phyloP scores from a whole-genome alignment of 257 asterid genomes.

The Jaltomata sinuosa region DNA sequence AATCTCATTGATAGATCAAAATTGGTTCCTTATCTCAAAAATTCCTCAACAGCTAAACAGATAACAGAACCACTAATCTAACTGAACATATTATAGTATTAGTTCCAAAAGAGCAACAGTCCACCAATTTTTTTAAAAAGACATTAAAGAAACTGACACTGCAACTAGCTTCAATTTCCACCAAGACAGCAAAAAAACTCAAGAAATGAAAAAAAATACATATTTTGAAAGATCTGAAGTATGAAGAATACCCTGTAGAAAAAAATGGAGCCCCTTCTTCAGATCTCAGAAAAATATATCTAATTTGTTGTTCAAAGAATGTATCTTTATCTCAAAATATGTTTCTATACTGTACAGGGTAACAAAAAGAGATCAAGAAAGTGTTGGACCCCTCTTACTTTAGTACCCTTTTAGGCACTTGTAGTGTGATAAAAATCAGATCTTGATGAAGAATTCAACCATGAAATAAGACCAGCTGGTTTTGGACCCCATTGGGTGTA shows the following conservation, averaged over 20 bases:
- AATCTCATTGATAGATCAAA: not conserved
- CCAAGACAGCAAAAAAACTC: not conserved
- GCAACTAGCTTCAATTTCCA: not conserved
- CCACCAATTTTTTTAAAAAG: not conserved
- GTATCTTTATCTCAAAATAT: not conserved
- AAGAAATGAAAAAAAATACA: not conserved
- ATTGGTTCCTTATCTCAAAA: not conserved
- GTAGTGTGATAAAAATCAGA: conserved; percentile 5
- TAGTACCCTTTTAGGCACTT: not conserved
- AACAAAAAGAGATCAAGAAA: not conserved
- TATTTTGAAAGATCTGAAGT: not conserved
- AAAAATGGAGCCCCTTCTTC: not conserved
- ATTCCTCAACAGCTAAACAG: not conserved
- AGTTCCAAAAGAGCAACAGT: not conserved
- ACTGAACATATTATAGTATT: not conserved
- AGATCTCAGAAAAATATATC: not conserved
- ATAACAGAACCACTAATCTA: not conserved
- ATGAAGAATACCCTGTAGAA: not conserved
- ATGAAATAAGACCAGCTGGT: conserved; percentile 36
- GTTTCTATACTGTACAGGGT: not conserved
- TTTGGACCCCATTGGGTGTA: not conserved
- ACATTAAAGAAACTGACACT: not conserved
- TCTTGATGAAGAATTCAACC: not conserved
- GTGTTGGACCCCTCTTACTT: conserved; percentile 2
- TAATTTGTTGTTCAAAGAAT: not conserved